Evolutionary conservation across 192 early-diverging fungal genomes (phyloP).

Genomic region (Entophlyctis helioformis): DNA sequence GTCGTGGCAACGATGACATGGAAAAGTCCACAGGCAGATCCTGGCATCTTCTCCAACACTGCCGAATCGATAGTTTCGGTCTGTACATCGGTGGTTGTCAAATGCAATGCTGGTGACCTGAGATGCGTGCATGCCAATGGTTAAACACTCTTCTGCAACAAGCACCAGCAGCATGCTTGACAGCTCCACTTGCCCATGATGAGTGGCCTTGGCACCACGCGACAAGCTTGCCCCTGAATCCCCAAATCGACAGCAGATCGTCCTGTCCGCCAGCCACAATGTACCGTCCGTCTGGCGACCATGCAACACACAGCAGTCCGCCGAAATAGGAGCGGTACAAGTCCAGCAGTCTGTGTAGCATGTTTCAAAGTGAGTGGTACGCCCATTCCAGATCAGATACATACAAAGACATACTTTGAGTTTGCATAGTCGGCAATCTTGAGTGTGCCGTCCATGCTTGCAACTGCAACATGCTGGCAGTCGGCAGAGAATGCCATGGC

Average conservation of each 20-base stretch:
- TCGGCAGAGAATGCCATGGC: slow-evolving; percentile 80
- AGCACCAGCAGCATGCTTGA: too few relatives aligned
- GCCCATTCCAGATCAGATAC: neutral
- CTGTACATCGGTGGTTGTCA: slow-evolving; percentile 69
- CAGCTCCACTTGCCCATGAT: slow-evolving; percentile 89
- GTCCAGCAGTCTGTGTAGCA: slow-evolving; percentile 44
- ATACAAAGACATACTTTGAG: slow-evolving; percentile 31
- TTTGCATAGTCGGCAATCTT: slow-evolving; percentile 61
- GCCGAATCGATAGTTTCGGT: slow-evolving; percentile 71
- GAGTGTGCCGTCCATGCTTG: slow-evolving; percentile 66
- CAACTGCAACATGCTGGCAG: slow-evolving; percentile 64
- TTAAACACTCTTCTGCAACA: too few relatives aligned
- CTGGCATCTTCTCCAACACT: slow-evolving; percentile 84
- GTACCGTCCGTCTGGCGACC: slow-evolving; percentile 82
- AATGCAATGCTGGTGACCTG: slow-evolving; percentile 60
- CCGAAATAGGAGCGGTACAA: slow-evolving; percentile 77
- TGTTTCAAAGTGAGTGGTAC: neutral
- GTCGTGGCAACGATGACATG: slow-evolving; percentile 58
- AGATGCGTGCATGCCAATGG: neutral
- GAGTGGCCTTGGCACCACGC: slow-evolving; percentile 84
- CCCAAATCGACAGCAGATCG: slow-evolving; percentile 83
- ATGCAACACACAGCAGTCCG: slow-evolving; percentile 71
- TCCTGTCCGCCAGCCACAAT: slow-evolving; percentile 71
- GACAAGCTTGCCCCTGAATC: slow-evolving; percentile 64
- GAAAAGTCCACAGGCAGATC: slow-evolving; percentile 90